Conservation (phyloP, 495 filamentous ascomycete genomes). For the Tirmania nivea region DNA sequence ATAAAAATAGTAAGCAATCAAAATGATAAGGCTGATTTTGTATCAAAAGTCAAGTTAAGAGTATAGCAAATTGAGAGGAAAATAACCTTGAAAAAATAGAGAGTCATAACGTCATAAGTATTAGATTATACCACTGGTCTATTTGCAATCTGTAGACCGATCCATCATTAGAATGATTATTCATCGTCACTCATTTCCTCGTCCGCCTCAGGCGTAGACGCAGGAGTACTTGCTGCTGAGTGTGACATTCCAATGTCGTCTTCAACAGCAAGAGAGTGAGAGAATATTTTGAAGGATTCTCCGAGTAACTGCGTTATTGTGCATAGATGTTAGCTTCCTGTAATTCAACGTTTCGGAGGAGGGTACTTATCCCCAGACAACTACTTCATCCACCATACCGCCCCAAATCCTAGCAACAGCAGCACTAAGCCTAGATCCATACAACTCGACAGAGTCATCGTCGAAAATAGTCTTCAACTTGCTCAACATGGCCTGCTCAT, state of each 20-base stretch:
- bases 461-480: constrained; percentile 85
- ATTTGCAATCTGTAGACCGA: neutral
- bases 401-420: constrained; percentile 91
- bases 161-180: neutral
- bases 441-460: constrained; percentile 58
- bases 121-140: neutral
- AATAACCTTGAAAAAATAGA: constrained; percentile 5
- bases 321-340: constrained; percentile 1
- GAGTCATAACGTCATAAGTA: neutral
- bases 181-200: constrained; percentile 2
- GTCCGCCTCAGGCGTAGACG: constrained; percentile 17
- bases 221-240: constrained; percentile 10
- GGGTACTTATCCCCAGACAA: constrained; percentile 76
- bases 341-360: constrained; percentile 1
- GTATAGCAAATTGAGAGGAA: neutral
- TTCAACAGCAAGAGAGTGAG: constrained; percentile 81
- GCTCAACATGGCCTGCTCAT: constrained; percentile 85
- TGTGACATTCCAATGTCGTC: constrained; percentile 40
- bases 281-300: constrained; percentile 92
- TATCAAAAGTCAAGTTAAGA: constrained; percentile 1
- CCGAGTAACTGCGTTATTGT: constrained; percentile 97
- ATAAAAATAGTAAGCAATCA: constrained; percentile 6
- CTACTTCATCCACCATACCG: constrained; percentile 93
- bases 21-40: neutral
- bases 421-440: constrained; percentile 64